These are phyloP conservation scores for Achlya hypogyna DNA, from an alignment of 352 stramenopile species.

Conservation along the genomic window DNA sequence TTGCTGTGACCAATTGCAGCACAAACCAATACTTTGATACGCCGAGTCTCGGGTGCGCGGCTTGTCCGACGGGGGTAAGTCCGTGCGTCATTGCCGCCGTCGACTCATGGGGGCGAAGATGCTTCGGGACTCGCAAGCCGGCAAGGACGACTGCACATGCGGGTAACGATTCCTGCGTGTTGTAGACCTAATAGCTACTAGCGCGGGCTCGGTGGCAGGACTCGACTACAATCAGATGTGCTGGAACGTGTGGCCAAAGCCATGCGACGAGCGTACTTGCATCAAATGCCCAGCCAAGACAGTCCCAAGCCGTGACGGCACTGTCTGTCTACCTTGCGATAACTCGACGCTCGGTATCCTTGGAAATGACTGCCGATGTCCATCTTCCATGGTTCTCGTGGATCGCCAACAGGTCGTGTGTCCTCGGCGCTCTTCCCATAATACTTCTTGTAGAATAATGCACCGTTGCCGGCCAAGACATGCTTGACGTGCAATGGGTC, in stretches of 20 bases:
- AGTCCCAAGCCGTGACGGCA: conserved; percentile 35
- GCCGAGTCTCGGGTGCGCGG: not conserved
- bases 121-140: not conserved
- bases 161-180: not conserved
- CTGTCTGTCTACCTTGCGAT: conserved; percentile 46
- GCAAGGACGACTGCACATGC: not conserved
- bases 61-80: not conserved
- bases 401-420: conserved; percentile 44
- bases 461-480: conserved; percentile 44
- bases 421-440: not conserved
- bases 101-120: not conserved
- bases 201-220: not conserved
- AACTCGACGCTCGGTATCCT: conserved; percentile 45
- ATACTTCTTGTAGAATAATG: conserved; percentile 33
- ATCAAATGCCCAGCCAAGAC: conserved; percentile 28
- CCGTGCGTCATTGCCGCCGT: not conserved
- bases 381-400: conserved; percentile 33
- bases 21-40: not conserved
- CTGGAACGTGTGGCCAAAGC: conserved; percentile 49
- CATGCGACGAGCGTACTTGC: conserved; percentile 43
- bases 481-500: conserved; percentile 49
- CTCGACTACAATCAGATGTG: conserved; percentile 22
- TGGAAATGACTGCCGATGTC: conserved; percentile 42
- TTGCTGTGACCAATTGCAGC: not conserved
- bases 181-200: not conserved